Evolutionary conservation across 768 basidiomycete genomes (phyloP).

Genomic region (Rhodosporidiobolus sp.): DNA sequence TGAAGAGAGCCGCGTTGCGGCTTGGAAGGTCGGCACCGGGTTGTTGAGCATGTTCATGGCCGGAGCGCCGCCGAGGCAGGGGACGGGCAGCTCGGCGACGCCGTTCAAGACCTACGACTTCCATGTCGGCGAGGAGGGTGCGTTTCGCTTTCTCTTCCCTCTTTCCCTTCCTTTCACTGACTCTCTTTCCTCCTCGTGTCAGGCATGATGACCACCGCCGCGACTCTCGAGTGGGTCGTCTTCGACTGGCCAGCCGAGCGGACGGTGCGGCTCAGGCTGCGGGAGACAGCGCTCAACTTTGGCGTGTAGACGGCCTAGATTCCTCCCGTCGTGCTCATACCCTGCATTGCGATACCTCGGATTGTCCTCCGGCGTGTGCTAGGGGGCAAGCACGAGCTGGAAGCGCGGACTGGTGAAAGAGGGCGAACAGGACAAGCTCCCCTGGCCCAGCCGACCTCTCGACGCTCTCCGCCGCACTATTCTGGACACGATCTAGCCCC

Average conservation of each 20-base stretch:
- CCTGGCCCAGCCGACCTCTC: no score
- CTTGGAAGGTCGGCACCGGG: constrained; percentile 94
- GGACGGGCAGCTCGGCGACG: constrained; percentile 60
- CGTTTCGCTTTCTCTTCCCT: constrained; percentile 42
- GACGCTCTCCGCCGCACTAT: no score
- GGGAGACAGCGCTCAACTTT: constrained; percentile 78
- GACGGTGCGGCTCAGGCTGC: constrained; percentile 75
- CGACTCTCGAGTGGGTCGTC: constrained; percentile 65
- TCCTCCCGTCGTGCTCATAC: background rate
- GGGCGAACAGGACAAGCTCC: no score
- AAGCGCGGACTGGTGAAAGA: no score
- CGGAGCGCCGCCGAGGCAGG: constrained; percentile 87
- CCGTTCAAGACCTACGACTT: constrained; percentile 87
- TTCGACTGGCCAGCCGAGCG: constrained; percentile 85
- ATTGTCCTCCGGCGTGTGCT: no score
- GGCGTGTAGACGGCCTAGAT: constrained; percentile 13
- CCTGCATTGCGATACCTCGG: constrained; percentile 6
- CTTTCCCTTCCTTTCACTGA: background rate
- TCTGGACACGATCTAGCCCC: no score
- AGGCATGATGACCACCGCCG: constrained; percentile 62
- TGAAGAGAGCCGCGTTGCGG: constrained; percentile 75
- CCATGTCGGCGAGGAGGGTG: constrained; percentile 78
- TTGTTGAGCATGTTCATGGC: constrained; percentile 76
- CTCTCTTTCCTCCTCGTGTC: constrained; percentile 2
- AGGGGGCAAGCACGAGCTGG: no score